Percentiles rank a stretch among this genome's conserved stretches.
These are phyloP conservation scores for Aspergillus niger DNA, from an alignment of 2,329 filamentous ascomycete genomes.

Conservation along the genomic window DNA sequence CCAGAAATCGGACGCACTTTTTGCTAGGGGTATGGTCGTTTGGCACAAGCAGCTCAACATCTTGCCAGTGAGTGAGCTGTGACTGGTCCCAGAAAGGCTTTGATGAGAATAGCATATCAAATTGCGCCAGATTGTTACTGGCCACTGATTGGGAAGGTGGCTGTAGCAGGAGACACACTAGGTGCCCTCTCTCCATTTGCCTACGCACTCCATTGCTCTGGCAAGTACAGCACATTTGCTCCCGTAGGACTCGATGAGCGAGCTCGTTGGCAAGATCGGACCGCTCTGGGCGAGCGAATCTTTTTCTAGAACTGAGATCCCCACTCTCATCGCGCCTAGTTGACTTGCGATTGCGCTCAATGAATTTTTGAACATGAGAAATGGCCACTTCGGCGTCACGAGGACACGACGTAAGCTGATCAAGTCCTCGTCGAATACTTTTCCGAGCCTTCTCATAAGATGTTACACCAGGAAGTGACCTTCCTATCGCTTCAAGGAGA, in stretches of 20 bases:
- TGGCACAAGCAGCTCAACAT: not conserved
- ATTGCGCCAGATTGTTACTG: not conserved
- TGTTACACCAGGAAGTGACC: not conserved
- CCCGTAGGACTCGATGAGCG: not conserved
- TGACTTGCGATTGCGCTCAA: not conserved
- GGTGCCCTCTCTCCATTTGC: not conserved
- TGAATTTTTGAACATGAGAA: not conserved
- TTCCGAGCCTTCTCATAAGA: not conserved
- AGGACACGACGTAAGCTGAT: not conserved
- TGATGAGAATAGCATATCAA: conserved; percentile 7
- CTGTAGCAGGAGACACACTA: not conserved
- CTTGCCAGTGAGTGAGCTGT: not conserved
- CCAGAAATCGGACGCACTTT: not conserved
- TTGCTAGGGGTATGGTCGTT: not conserved
- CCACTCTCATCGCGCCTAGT: not conserved
- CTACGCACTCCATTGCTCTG: not conserved
- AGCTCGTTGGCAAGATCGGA: not conserved
- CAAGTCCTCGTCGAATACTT: not conserved
- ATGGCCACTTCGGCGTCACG: not conserved
- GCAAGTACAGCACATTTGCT: not conserved
- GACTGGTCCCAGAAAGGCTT: not conserved
- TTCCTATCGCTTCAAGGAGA: not conserved
- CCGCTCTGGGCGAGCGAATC: not conserved
- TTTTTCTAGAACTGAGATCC: not conserved
- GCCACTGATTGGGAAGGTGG: not conserved